These are phyloP conservation scores for Carex arenaria DNA, from an alignment of 202 grass and related monocot genomes.

Conservation along the genomic window DNA sequence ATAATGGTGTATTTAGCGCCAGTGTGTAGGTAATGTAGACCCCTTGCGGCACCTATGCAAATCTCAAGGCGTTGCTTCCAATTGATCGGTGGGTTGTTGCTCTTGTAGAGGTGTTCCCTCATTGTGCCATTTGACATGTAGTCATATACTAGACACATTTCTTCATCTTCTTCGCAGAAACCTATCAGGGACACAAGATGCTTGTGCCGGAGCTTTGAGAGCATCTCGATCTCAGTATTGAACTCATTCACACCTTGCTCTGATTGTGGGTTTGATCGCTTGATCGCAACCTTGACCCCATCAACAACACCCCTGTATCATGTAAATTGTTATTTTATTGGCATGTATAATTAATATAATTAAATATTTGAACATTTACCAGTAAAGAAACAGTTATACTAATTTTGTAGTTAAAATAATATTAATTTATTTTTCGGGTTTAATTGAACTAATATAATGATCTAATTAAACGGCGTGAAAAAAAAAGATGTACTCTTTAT, in stretches of 20 bases:
- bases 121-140: slow-evolving; percentile 89
- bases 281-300: slow-evolving; percentile 69
- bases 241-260: slow-evolving; percentile 90
- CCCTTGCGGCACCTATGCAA: slow-evolving; percentile 75
- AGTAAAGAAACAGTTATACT: not conserved
- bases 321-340: not conserved
- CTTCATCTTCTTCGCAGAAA: slow-evolving; percentile 73
- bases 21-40: slow-evolving; percentile 90
- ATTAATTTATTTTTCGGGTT: not conserved
- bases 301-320: slow-evolving; percentile 58
- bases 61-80: slow-evolving; percentile 84
- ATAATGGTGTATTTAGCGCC: slow-evolving; percentile 95
- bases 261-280: slow-evolving; percentile 78
- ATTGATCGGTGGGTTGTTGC: slow-evolving; percentile 51
- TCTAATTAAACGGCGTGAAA: not conserved
- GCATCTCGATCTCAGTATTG: slow-evolving; percentile 98
- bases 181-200: slow-evolving; percentile 93
- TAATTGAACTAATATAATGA: not conserved
- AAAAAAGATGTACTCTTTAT: not conserved
- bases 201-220: slow-evolving; percentile 89
- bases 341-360: not conserved
- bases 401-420: not conserved
- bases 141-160: slow-evolving; percentile 93
- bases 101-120: slow-evolving; percentile 89
- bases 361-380: not conserved